These are phyloP conservation scores for Sonneratia caseolaris DNA, from an alignment of 345 rosid genomes.

Conservation along the genomic window DNA sequence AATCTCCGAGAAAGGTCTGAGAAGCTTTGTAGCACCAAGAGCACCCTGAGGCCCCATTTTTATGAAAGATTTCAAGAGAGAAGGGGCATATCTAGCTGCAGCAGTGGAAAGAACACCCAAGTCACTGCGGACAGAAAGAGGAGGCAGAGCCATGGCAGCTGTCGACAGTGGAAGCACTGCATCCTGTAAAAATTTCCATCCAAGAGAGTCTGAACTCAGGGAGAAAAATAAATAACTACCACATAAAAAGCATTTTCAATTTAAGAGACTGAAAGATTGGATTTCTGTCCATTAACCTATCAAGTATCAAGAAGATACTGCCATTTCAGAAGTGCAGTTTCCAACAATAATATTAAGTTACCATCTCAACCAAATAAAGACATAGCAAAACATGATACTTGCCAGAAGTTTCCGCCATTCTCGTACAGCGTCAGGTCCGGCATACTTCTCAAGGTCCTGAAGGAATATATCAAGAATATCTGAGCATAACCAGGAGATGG, in stretches of 20 bases:
- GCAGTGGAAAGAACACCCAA: conserved; percentile 79
- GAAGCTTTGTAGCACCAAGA: conserved; percentile 72
- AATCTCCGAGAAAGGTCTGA: conserved; percentile 77
- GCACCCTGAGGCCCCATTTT: conserved; percentile 90
- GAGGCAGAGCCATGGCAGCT: conserved; percentile 91
- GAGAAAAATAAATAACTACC: background rate
- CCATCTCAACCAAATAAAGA: background rate
- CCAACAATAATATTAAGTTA: background rate
- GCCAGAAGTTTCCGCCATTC: conserved; percentile 93
- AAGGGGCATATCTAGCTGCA: conserved; percentile 84
- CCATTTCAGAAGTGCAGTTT: background rate
- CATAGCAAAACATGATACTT: conserved; percentile 9
- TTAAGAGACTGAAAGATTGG: background rate
- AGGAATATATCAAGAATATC: background rate
- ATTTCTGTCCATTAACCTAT: background rate
- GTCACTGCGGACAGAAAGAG: conserved; percentile 78
- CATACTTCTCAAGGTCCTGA: conserved; percentile 84
- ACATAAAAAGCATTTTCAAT: background rate
- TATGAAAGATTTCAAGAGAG: conserved; percentile 61
- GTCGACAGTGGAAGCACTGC: conserved; percentile 82
- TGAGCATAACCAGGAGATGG: background rate
- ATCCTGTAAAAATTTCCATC: conserved; percentile 38
- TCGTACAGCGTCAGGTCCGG: conserved; percentile 56
- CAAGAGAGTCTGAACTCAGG: conserved; percentile 6
- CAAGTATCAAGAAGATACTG: background rate